Evolutionary conservation across 1,139 yeast species (phyloP), one percentile per base, ranked within the genome.

Genomic region (Debaryomyces psychrophilus): DNA sequence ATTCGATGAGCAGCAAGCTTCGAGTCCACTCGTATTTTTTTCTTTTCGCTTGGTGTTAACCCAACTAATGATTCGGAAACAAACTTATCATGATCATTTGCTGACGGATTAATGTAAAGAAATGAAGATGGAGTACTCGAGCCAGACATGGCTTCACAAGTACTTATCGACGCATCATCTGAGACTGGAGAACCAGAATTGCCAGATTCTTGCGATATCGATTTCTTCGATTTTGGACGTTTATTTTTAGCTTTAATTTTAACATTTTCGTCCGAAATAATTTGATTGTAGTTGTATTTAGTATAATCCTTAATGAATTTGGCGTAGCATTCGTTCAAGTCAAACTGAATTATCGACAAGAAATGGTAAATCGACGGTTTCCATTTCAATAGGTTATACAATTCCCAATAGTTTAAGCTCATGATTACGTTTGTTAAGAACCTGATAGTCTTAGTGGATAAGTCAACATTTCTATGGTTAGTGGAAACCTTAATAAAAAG

Each of bases 291-390:
- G 33, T 67, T 60, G 48, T 53, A 71, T 20, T 59, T 56, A 7
- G 66, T 54, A 51, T 74, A 75, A 40, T 73, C 73, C 9, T 60
- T 54, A 5, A 75, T 55, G 46, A 75, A 75, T 28, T 61, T 62
- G 4, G 55, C 45, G 52, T 75, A 75, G 48, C 77, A 73, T 18
- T 71, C 77, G 48, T 68, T 61, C 23, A 75, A 53, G 52, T 75
- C 76, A 50, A 71, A 71, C 23, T 70, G 65, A 26, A 75, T 73
- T 12, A 75, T 57, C 5, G 58, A 54, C 35, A 75, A 57, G 46
- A 75, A 75, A 49, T 71, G 77, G 52, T 70, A 73, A 14, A 75
- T 68, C 8, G 75, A 68, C 1, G 80, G 79, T 48, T 73, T 73
- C 76, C 77, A 72, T 14, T 59, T 59, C 22, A 75, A 62, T 29